Evolutionary conservation across 148 eudicot species (phyloP).

Genomic region (Camellia granthamiana): DNA sequence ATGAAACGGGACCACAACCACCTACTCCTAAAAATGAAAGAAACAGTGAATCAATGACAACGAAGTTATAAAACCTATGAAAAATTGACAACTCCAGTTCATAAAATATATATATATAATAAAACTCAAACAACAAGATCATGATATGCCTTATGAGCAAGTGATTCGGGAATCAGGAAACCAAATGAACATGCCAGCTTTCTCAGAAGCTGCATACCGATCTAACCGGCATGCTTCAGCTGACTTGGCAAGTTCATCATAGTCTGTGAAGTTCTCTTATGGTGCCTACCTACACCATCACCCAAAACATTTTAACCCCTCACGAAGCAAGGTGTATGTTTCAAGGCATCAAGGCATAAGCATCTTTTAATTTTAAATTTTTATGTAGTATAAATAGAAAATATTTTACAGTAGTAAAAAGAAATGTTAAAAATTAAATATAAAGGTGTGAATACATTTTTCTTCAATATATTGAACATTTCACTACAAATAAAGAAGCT

Average conservation of each 20-base stretch:
- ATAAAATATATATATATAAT: neutral
- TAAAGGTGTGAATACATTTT: too few relatives aligned
- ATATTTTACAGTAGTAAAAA: too few relatives aligned
- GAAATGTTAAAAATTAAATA: too few relatives aligned
- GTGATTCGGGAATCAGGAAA: neutral
- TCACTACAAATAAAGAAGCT: too few relatives aligned
- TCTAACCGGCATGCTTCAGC: constrained; percentile 73
- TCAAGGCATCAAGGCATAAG: too few relatives aligned
- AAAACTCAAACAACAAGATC: neutral
- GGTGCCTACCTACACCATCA: constrained; percentile 65
- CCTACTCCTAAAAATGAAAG: constrained; percentile 53
- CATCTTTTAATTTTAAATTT: too few relatives aligned
- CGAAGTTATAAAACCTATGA: neutral
- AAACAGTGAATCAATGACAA: neutral
- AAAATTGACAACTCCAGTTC: neutral
- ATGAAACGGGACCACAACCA: constrained; percentile 89
- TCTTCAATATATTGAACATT: too few relatives aligned
- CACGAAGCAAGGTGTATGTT: too few relatives aligned
- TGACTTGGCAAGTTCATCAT: constrained; percentile 78
- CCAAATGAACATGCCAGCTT: constrained; percentile 33
- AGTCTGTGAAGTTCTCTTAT: constrained; percentile 80
- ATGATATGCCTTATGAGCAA: neutral
- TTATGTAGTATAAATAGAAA: too few relatives aligned
- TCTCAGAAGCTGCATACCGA: constrained; percentile 72
- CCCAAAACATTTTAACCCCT: too few relatives aligned